Evolutionary conservation across 768 basidiomycete species (phyloP).

Genomic region (Trametes meyenii): DNA sequence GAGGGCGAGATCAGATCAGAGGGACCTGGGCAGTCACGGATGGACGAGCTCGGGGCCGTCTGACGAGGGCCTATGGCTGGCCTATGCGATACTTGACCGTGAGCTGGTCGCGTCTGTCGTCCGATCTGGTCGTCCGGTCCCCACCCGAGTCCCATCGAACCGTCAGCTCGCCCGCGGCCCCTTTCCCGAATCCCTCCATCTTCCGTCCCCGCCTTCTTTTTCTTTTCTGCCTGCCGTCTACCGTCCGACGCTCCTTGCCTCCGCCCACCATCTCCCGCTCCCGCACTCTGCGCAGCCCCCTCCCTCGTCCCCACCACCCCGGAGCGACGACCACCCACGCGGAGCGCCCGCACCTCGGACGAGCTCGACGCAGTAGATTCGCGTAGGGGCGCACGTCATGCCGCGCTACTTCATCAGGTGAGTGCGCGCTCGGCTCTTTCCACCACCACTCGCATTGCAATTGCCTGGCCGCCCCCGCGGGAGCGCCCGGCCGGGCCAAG

Average conservation of each 20-base stretch:
- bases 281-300: background rate
- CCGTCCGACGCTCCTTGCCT: conserved; percentile 4
- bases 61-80: background rate
- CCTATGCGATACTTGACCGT: background rate
- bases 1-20: conserved; percentile 1
- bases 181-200: background rate
- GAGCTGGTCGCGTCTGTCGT: background rate
- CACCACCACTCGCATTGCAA: too few species aligned
- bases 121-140: conserved; percentile 3
- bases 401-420: conserved; percentile 17
- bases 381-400: conserved; percentile 12
- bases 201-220: background rate
- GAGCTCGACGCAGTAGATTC: background rate
- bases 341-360: too few species aligned
- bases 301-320: background rate
- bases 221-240: background rate
- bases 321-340: background rate
- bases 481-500: background rate
- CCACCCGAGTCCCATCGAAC: background rate
- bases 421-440: conserved; percentile 13
- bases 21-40: background rate
- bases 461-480: background rate
- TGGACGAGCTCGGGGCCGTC: too few species aligned
- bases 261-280: conserved; percentile 4
- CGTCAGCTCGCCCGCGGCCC: background rate